These are phyloP conservation scores for Magnaporthiopsis rhizophila DNA, from an alignment of 2,329 filamentous ascomycete genomes.

Conservation along the genomic window DNA sequence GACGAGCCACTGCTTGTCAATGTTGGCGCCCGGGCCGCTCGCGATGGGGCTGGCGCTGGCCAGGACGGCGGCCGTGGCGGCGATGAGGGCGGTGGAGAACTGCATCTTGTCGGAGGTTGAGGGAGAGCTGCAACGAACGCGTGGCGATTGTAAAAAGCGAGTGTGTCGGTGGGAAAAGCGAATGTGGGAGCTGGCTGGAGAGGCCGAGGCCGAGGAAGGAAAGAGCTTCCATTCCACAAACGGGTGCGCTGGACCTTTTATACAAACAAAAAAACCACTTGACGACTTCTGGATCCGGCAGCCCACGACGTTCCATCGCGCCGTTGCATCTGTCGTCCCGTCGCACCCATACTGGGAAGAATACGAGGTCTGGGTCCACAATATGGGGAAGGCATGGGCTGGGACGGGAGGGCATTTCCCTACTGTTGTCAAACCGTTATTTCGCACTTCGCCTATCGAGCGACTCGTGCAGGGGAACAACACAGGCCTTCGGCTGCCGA, in stretches of 20 bases:
- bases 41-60: background rate
- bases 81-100: constrained; percentile 1
- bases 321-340: too few species aligned
- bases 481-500: too few species aligned
- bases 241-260: background rate
- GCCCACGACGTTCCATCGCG: too few species aligned
- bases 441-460: too few species aligned
- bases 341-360: background rate
- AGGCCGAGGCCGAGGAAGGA: background rate
- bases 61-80: constrained; percentile 2
- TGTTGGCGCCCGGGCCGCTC: background rate
- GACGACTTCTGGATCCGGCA: background rate
- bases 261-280: background rate
- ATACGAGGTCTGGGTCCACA: background rate
- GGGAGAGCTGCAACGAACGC: background rate
- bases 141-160: background rate
- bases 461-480: too few species aligned
- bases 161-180: background rate
- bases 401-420: too few species aligned
- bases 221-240: background rate
- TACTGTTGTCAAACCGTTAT: too few species aligned
- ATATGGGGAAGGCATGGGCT: background rate
- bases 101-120: background rate
- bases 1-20: constrained; percentile 10
- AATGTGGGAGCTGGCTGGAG: background rate